Evolutionary conservation across 2,329 filamentous ascomycete genomes (phyloP).

Genomic region (Magnaporthiopsis poae): DNA sequence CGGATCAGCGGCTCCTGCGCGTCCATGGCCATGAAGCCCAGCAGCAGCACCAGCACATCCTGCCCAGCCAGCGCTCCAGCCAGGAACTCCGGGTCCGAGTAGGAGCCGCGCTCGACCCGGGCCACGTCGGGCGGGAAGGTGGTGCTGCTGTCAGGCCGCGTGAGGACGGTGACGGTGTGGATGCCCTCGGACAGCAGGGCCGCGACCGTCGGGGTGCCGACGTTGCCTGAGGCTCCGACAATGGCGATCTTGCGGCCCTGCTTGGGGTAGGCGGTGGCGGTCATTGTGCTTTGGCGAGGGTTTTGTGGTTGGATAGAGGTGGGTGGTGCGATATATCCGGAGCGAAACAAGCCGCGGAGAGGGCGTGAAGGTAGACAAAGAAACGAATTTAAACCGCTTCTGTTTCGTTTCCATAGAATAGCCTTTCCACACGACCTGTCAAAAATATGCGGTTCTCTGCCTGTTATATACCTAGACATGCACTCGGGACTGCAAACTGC

Average conservation of each 20-base stretch:
- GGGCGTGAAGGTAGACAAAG: too few relatives aligned
- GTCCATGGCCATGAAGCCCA: conserved; percentile 22
- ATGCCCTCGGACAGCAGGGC: conserved; percentile 33
- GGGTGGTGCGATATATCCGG: too few relatives aligned
- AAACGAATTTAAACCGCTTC: too few relatives aligned
- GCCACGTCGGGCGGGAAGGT: conserved; percentile 30
- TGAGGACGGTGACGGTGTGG: conserved; percentile 40
- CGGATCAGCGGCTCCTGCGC: conserved; percentile 29
- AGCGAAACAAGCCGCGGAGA: too few relatives aligned
- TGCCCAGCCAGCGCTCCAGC: conserved; percentile 15
- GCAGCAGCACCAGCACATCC: conserved; percentile 10
- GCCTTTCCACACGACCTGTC: too few relatives aligned
- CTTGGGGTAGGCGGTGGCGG: background rate
- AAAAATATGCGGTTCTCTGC: too few relatives aligned
- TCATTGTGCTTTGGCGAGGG: background rate
- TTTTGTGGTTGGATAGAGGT: too few relatives aligned
- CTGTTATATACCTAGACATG: too few relatives aligned
- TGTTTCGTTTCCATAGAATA: too few relatives aligned
- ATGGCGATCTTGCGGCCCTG: conserved; percentile 20
- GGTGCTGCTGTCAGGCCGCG: conserved; percentile 31
- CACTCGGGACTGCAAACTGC: too few relatives aligned
- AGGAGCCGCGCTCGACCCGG: conserved; percentile 27
- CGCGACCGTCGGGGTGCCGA: conserved; percentile 27
- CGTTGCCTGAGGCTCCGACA: conserved; percentile 25
- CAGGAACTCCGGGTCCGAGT: conserved; percentile 16